Percentiles rank a stretch among this genome's conserved stretches.
Conservation (phyloP, 208 protist species). For the Trypanosoma scelopori region DNA sequence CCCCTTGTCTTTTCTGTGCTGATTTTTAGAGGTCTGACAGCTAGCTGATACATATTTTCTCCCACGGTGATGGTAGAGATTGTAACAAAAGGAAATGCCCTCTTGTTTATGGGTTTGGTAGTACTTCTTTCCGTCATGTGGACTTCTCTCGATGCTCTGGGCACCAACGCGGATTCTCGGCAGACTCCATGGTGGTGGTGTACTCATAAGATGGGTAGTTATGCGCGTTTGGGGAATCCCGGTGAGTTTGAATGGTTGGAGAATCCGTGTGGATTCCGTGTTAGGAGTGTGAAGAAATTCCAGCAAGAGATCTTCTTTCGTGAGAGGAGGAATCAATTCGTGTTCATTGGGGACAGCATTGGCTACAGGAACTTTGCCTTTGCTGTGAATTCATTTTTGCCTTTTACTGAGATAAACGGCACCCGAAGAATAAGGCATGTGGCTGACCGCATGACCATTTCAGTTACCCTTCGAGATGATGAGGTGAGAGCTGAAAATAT, state of each 20-base stretch:
- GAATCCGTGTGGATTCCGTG: background rate
- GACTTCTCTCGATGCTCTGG: no score
- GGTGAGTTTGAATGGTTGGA: constrained; percentile 1
- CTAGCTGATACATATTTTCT: no score
- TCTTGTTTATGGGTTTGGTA: no score
- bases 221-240: background rate
- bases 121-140: no score
- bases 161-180: no score
- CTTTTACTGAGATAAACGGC: background rate
- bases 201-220: background rate
- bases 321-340: background rate
- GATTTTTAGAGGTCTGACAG: no score
- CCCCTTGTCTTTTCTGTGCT: no score
- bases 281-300: background rate
- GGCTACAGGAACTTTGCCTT: constrained; percentile 4
- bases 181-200: background rate
- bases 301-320: background rate
- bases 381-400: background rate
- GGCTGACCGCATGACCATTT: background rate
- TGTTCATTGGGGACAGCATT: constrained; percentile 4
- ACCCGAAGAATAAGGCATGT: constrained; percentile 3
- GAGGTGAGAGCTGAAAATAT: background rate
- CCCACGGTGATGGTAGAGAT: no score
- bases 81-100: no score
- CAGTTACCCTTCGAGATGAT: constrained; percentile 1